These are phyloP conservation scores for Massospora cicadina DNA, from an alignment of 371 early-diverging fungal genomes.

Conservation along the genomic window DNA sequence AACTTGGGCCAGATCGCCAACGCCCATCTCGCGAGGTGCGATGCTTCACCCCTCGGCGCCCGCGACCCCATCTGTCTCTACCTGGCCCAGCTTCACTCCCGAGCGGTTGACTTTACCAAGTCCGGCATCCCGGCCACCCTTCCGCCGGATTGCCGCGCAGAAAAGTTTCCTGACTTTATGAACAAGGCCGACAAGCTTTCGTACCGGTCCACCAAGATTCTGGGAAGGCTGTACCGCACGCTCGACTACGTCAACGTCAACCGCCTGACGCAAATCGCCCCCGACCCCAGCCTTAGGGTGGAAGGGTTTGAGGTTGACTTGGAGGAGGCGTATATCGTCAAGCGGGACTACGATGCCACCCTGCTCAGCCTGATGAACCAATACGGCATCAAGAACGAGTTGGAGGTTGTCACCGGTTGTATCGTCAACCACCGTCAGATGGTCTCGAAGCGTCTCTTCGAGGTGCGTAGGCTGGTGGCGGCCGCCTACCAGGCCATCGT, in stretches of 20 bases:
- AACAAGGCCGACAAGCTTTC: conserved; percentile 32
- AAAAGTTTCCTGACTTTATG: conserved; percentile 64
- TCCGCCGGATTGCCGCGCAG: conserved; percentile 24
- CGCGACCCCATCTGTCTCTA: conserved; percentile 27
- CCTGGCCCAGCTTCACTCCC: conserved; percentile 47
- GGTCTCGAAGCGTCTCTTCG: conserved; percentile 15
- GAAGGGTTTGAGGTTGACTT: conserved; percentile 34
- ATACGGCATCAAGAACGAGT: conserved; percentile 31
- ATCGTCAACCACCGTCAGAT: conserved; percentile 12
- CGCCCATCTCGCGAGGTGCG: conserved; percentile 53
- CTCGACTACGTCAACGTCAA: conserved; percentile 4
- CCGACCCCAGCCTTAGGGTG: conserved; percentile 26
- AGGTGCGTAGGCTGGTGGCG: conserved; percentile 25
- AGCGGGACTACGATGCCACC: conserved; percentile 29
- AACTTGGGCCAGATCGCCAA: conserved; percentile 60
- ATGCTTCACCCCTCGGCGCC: conserved; percentile 27
- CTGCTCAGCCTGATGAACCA: conserved; percentile 40
- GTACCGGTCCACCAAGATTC: conserved; percentile 37
- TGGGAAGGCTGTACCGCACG: conserved; percentile 42
- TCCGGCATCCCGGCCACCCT: conserved; percentile 36
- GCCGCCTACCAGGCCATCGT: conserved; percentile 21
- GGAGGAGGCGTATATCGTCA: conserved; percentile 24
- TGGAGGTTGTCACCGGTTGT: conserved; percentile 23
- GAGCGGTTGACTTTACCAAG: conserved; percentile 54
- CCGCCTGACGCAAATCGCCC: conserved; percentile 15